These are phyloP conservation scores for Starmerella vitae DNA, from an alignment of 805 yeast genomes.

Conservation along the genomic window DNA sequence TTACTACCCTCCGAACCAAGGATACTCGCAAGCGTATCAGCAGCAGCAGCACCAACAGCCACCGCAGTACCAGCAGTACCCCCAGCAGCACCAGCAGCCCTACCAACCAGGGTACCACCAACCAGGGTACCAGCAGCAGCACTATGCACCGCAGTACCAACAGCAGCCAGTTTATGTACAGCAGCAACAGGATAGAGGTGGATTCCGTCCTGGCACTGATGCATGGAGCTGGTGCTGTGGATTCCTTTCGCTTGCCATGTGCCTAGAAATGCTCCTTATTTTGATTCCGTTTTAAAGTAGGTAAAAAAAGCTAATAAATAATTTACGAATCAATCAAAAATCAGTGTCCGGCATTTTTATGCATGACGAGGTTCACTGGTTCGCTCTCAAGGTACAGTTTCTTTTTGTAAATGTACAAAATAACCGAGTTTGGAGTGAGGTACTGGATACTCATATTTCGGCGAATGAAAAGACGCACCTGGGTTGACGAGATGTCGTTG, in stretches of 20 bases:
- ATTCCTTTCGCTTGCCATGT: slow-evolving; percentile 13
- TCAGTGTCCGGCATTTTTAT: slow-evolving; percentile 24
- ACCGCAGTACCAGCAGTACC: slow-evolving; percentile 8
- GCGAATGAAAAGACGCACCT: slow-evolving; percentile 80
- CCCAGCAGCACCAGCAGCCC: slow-evolving; percentile 13
- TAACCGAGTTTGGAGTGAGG: slow-evolving; percentile 82
- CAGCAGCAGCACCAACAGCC: not conserved
- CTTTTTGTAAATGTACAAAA: slow-evolving; percentile 88
- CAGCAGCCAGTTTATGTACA: slow-evolving; percentile 18
- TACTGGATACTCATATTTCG: slow-evolving; percentile 96
- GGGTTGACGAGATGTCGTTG: slow-evolving; percentile 90
- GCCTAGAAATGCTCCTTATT: slow-evolving; percentile 11
- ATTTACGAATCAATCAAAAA: too few relatives aligned
- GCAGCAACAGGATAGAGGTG: slow-evolving; percentile 5
- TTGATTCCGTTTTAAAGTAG: slow-evolving; percentile 4
- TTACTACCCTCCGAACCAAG: slow-evolving; percentile 7
- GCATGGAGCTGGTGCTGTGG: slow-evolving; percentile 17
- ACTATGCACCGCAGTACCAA: slow-evolving; percentile 7
- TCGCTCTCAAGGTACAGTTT: slow-evolving; percentile 76
- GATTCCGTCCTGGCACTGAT: slow-evolving; percentile 11
- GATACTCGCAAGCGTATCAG: not conserved
- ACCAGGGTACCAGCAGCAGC: slow-evolving; percentile 8
- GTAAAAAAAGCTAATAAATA: too few relatives aligned
- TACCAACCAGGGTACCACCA: slow-evolving; percentile 10
- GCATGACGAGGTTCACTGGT: slow-evolving; percentile 76